phyloP scores from a whole-genome alignment of 495 filamentous ascomycete genomes.

The Polyplosphaeria fusca region DNA sequence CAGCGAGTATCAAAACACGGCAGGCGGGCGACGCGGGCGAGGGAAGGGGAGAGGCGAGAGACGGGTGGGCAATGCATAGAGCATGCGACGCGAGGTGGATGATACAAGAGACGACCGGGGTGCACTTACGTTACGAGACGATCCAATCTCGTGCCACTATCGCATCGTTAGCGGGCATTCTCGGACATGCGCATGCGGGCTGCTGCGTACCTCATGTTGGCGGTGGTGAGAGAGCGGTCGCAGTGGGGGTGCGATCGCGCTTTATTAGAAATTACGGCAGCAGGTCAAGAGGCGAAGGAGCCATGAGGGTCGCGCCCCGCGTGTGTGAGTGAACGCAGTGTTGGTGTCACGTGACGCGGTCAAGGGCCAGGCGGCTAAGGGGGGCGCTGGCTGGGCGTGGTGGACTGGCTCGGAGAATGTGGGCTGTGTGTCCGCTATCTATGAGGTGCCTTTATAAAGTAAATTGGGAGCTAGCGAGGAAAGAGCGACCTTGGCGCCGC shows the following conservation, averaged over 20 bases:
- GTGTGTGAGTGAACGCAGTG: not conserved
- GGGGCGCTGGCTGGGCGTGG: too few relatives aligned
- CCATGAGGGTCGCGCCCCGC: not conserved
- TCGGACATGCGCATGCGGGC: not conserved
- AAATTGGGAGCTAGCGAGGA: not conserved
- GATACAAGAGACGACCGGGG: not conserved
- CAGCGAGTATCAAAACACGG: not conserved
- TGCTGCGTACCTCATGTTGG: conserved; percentile 25
- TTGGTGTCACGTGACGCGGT: not conserved
- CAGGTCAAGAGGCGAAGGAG: not conserved
- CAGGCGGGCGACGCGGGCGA: not conserved
- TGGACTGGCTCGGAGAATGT: too few relatives aligned
- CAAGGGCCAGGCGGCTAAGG: not conserved
- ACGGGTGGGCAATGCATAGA: too few relatives aligned
- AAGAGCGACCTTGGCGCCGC: conserved; percentile 1
- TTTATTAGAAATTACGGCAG: conserved; percentile 6
- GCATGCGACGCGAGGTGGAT: not conserved
- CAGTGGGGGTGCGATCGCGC: too few relatives aligned
- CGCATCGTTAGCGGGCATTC: conserved; percentile 25
- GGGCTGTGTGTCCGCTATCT: too few relatives aligned
- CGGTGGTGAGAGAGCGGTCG: not conserved
- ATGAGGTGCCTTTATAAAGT: too few relatives aligned
- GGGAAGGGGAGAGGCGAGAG: too few relatives aligned
- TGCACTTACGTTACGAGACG: conserved; percentile 31
- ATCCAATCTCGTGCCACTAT: conserved; percentile 30